These are phyloP conservation scores for Cyclotella choctawhatcheeana DNA, from an alignment of 108 stramenopile genomes.

Conservation along the genomic window DNA sequence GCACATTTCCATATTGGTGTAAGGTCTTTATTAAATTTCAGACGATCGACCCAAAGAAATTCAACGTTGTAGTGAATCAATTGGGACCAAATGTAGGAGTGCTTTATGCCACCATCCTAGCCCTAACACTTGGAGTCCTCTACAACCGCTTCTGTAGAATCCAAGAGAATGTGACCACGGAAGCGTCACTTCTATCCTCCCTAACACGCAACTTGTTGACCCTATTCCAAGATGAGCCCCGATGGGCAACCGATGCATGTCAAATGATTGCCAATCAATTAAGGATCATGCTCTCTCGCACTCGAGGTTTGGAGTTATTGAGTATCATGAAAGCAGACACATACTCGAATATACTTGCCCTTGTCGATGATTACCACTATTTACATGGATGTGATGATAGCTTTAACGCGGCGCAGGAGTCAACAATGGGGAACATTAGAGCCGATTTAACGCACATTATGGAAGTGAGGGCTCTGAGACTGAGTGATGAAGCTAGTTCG, in stretches of 20 bases:
- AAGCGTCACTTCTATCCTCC: conserved; percentile 53
- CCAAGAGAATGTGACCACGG: conserved; percentile 47
- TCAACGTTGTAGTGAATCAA: conserved; percentile 15
- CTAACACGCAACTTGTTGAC: conserved; percentile 38
- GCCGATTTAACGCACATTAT: conserved; percentile 51
- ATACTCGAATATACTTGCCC: conserved; percentile 57
- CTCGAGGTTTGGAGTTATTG: conserved; percentile 67
- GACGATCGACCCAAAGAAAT: conserved; percentile 14
- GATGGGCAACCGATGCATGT: conserved; percentile 40
- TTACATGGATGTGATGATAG: conserved; percentile 15
- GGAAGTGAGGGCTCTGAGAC: conserved; percentile 49
- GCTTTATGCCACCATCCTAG: conserved; percentile 27
- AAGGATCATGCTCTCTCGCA: conserved; percentile 55
- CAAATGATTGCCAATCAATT: conserved; percentile 65
- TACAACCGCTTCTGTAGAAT: conserved; percentile 49
- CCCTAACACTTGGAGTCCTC: conserved; percentile 39
- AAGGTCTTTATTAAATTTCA: conserved; percentile 8
- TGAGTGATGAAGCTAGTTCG: conserved; percentile 65
- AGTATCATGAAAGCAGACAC: conserved; percentile 67
- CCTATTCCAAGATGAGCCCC: conserved; percentile 29
- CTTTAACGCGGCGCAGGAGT: conserved; percentile 24
- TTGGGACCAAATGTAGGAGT: conserved; percentile 30
- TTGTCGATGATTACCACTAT: conserved; percentile 46
- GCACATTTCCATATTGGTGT: conserved; percentile 20
- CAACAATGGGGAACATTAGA: conserved; percentile 30